phyloP scores from a whole-genome alignment of 2,329 filamentous ascomycete genomes.

The Aspergillus proliferans region DNA sequence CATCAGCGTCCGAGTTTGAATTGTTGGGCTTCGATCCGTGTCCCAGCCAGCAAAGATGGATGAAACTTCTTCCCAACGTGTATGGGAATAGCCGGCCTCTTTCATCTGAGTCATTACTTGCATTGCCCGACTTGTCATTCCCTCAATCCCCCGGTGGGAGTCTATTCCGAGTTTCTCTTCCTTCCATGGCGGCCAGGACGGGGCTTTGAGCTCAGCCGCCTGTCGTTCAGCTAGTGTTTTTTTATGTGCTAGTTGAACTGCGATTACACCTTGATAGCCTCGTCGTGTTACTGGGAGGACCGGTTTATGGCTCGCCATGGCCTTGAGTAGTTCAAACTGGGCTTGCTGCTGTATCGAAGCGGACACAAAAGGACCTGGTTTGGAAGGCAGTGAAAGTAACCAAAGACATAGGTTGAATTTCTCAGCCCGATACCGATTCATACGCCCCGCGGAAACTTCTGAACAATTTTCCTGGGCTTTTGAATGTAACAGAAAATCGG shows the following conservation, averaged over 20 bases:
- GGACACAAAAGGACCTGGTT: conserved; percentile 45
- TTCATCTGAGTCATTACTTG: conserved; percentile 51
- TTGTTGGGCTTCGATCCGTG: conserved; percentile 56
- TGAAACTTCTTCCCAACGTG: conserved; percentile 49
- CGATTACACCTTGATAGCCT: conserved; percentile 53
- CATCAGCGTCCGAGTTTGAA: conserved; percentile 51
- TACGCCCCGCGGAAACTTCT: conserved; percentile 4
- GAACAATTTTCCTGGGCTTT: conserved; percentile 1
- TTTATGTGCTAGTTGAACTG: conserved; percentile 51
- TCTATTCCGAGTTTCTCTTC: conserved; percentile 57
- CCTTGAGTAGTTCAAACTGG: conserved; percentile 51
- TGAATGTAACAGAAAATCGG: conserved; percentile 25
- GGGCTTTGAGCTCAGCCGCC: conserved; percentile 54
- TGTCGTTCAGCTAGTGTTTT: conserved; percentile 52
- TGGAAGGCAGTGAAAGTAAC: conserved; percentile 44
- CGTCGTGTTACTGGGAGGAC: conserved; percentile 50
- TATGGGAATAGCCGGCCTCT: conserved; percentile 52
- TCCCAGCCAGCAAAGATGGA: conserved; percentile 57
- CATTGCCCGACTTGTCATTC: conserved; percentile 53
- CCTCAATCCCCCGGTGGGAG: conserved; percentile 49
- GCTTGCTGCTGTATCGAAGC: conserved; percentile 49
- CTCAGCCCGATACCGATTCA: conserved; percentile 27
- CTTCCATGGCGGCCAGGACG: conserved; percentile 62
- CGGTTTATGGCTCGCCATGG: conserved; percentile 52
- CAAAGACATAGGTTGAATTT: conserved; percentile 47